Conservation (phyloP, 139 green algal genomes). For the Chlamydomonas incerta region DNA sequence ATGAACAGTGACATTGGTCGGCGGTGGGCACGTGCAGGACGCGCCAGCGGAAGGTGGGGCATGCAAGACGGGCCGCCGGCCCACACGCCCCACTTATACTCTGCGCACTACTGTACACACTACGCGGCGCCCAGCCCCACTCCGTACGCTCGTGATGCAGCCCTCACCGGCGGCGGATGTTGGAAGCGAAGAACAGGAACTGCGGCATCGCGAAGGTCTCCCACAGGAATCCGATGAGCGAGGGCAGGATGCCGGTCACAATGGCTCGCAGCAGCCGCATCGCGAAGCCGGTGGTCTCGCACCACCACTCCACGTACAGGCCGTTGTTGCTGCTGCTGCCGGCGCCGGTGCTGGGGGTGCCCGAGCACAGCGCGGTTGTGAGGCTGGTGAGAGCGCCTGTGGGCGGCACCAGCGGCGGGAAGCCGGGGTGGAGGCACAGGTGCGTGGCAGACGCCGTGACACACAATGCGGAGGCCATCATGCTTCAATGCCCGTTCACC, state of each 20-base stretch:
- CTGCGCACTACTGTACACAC: too few species aligned
- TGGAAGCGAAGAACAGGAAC: slow-evolving; percentile 10
- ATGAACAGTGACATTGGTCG: too few species aligned
- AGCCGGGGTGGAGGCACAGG: too few species aligned
- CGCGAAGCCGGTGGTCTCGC: background rate
- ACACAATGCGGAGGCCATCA: too few species aligned
- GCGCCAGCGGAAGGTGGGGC: too few species aligned
- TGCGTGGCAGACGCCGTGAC: too few species aligned
- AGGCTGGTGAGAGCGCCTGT: slow-evolving; percentile 7
- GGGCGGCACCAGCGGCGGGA: background rate
- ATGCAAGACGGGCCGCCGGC: too few species aligned
- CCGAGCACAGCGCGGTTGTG: slow-evolving; percentile 1
- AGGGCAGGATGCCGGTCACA: slow-evolving; percentile 6
- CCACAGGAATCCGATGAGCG: background rate
- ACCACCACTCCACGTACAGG: slow-evolving; percentile 21
- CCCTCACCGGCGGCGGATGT: background rate
- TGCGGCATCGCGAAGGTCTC: slow-evolving; percentile 4
- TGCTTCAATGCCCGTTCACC: too few species aligned
- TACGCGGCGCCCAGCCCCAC: too few species aligned
- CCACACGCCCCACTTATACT: too few species aligned
- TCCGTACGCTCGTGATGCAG: too few species aligned
- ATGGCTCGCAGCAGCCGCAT: slow-evolving; percentile 3
- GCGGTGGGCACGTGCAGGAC: too few species aligned
- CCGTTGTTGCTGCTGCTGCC: background rate
- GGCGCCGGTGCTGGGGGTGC: background rate